phyloP scores from a whole-genome alignment of 139 green algal genomes.

The Raphidocelis subcapitata region DNA sequence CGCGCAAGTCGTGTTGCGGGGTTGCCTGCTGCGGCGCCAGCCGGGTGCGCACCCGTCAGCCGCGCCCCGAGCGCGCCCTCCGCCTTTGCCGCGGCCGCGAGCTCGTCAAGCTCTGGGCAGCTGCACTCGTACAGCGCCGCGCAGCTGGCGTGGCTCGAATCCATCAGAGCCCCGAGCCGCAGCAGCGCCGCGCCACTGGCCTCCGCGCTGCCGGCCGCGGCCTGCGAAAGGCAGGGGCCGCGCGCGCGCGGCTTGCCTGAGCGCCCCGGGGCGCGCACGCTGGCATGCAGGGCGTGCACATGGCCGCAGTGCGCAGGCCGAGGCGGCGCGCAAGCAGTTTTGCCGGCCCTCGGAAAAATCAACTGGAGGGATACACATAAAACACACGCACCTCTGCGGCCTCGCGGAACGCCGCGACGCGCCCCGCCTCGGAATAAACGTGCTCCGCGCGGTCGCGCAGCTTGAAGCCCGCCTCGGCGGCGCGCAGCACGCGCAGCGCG shows the following conservation, averaged over 20 bases:
- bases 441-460: conserved; percentile 76
- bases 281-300: too few relatives aligned
- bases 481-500: conserved; percentile 44
- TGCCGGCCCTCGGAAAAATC: too few relatives aligned
- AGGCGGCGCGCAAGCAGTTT: too few relatives aligned
- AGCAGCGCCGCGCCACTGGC: conserved; percentile 56
- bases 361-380: too few relatives aligned
- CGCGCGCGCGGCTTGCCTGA: too few relatives aligned
- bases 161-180: conserved; percentile 81
- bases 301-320: too few relatives aligned
- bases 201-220: too few relatives aligned
- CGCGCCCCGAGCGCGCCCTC: conserved; percentile 77
- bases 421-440: conserved; percentile 80
- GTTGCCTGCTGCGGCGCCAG: too few relatives aligned
- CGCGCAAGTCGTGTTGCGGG: not conserved
- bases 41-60: conserved; percentile 71
- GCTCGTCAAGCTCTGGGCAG: conserved; percentile 84
- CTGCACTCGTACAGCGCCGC: conserved; percentile 90
- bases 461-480: conserved; percentile 54
- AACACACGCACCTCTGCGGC: conserved; percentile 52
- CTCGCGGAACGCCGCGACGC: conserved; percentile 71
- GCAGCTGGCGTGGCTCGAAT: conserved; percentile 83
- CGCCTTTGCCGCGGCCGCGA: conserved; percentile 61
- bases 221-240: too few relatives aligned
- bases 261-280: too few relatives aligned